phyloP scores from a whole-genome alignment of 805 yeast genomes.

The Maudiozyma serrabonitensis region DNA sequence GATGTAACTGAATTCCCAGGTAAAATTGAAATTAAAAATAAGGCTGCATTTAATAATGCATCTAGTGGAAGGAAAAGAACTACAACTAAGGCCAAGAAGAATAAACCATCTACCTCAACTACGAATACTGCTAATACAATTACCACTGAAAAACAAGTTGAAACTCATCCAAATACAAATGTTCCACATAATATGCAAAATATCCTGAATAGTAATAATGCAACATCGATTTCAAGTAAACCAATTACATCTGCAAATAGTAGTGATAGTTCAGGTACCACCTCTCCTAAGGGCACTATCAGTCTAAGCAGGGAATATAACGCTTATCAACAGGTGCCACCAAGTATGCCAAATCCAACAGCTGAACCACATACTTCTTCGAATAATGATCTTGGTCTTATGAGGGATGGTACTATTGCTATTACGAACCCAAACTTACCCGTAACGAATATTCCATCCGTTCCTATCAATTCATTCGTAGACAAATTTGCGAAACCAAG shows the following conservation, averaged over 20 bases:
- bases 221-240: neutral
- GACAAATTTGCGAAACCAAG: constrained; percentile 19
- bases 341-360: neutral
- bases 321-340: neutral
- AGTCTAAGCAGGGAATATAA: neutral
- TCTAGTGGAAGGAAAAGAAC: neutral
- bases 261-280: neutral
- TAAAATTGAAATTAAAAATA: constrained; percentile 7
- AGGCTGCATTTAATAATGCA: neutral
- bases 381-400: neutral
- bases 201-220: neutral
- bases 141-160: neutral
- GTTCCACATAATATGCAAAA: neutral
- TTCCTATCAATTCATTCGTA: neutral
- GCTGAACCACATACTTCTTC: neutral
- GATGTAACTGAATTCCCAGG: constrained; percentile 17
- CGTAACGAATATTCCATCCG: neutral
- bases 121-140: neutral
- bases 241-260: neutral
- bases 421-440: neutral
- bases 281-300: neutral
- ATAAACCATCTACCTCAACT: neutral
- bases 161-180: neutral
- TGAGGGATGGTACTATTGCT: neutral
- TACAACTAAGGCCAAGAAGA: neutral